Base-by-base conservation (phyloP, 352 stramenopile species). In the Globisporangium perplexum region DNA sequence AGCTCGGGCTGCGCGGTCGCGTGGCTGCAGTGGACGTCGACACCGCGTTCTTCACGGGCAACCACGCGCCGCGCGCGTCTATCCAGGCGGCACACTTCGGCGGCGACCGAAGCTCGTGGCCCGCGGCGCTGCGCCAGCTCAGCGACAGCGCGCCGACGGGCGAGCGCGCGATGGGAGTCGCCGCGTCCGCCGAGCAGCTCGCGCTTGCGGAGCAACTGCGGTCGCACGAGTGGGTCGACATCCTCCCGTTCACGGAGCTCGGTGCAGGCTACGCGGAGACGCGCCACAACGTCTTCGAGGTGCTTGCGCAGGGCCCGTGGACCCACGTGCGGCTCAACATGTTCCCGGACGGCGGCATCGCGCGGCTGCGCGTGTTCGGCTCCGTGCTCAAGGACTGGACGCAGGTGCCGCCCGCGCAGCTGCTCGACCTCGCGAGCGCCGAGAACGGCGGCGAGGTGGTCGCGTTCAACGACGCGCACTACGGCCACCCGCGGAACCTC, bases 1-100 rank as follows among this genome's bases (percentile, higher is more conserved):
- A 92, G 51, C 68, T 98, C 22, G 93, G 92, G 0, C 68, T 90
- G 43, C 72, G 75, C 17, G 79, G 77, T 4, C 59, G 66, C 23
- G 60, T 95, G 42, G 66, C 72, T 5, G 65, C 77, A 23, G 56
- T 94, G 17, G 80, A 91, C 53, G 68, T 98, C 20, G 93, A 98
- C 71, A 98, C 95, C 12, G 86, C 93, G 57, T 96, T 97, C 66
- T 98, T 97, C 68, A 96, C 88, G 47, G 93, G 95, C 58, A 98
- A 98, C 68, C 74, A 72, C 57, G 64, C 62, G 56, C 97, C 60
- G 69, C 82, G 57, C 66, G 97, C 84, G 55, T 98, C 60, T 61
- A 86, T 81, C 67, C 93, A 98, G 66, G 93, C 72, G 14, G 70
- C 74, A n/a, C 39, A 75, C 45, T 82, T 90, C 49, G 64, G 56